Evolutionary conservation across 306 rosid genomes (phyloP), one percentile per base, ranked within the genome.

Genomic region (Fragaria nilgerrensis): DNA sequence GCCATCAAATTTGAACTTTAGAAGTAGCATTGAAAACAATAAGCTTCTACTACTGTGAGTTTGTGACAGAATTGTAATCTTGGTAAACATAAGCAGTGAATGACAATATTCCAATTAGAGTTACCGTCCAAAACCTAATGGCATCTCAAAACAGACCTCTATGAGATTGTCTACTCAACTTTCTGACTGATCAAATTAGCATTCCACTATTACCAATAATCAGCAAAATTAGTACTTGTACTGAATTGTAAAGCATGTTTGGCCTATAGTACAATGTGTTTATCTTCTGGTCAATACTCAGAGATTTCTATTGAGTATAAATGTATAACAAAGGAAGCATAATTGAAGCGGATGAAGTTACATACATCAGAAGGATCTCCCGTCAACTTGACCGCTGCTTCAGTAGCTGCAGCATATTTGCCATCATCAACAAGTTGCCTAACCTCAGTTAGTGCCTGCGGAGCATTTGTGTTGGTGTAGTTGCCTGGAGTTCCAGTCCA

Each of bases 401-500:
- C 44, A 6, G 97, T 94, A 65, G 98, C 98, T 85, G 85, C 97
- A 25, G 79, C 72, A 84, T 78, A 94, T 61, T 89, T 81, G 45
- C 88, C 87, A 79, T 81, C 79, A 67, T 92, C 95, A 48, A 94
- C 97, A 52, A 91, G 95, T 72, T 94, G 90, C 75, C 97, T 86
- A 66, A 92, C 97, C 81, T 86, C 81, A 25, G 82, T 82, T 79
- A 94, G 82, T 9, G 89, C 91, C 79, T 73, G 81, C 16, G 93
- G 97, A 83, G 93, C 98, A 43, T 68, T 82, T 80, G 87, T 84
- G 74, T 92, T 87, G 67, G 96, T 90, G 77, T 94, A 92, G 81
- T 90, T 22, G 8, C 86, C 92, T 36, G 98, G 98, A 39, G 22
- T 78, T 49, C 97, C 98, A 59, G 98, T 92, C 98, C 98, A 94